Evolutionary conservation across 441 rosid genomes (phyloP), one percentile per base, ranked within the genome.

Genomic region (Adansonia gregorii): DNA sequence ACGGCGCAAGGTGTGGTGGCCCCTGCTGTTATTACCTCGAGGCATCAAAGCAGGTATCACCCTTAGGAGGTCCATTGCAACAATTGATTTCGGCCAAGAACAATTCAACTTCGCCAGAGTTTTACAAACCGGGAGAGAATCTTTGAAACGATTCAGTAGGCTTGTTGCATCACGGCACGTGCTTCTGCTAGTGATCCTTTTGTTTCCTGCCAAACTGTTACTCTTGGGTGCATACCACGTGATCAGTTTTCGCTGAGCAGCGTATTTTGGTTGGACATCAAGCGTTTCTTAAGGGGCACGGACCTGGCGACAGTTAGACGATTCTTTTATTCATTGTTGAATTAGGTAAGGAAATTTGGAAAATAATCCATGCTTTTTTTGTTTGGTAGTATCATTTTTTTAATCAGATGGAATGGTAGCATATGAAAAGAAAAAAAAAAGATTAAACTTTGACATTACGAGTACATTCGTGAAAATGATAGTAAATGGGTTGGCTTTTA

Each of bases 1-100:
- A 48, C 88, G 92, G 1, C 79, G 86, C 81, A 86, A 87, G 85
- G 81, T 87, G 43, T 94, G 97, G 97, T 89, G 95, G 97, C 88
- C 95, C 1, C 78, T 89, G 11, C 49, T 94, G 77, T 75, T 83
- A 59, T 75, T 83, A 59, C 80, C 86, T 2, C 67, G 3, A 0
- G 55, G 85, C 11, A 65, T 76, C 9, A 67, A 49, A 51, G 61
- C 70, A 0, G 78, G 86, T 12, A 80, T 85, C 45, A 12, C 82
- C 19, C 68, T 79, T 27, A 83, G 83, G 52, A 84, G 83, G 79
- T 77, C 81, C 0, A 14, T 75, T 4, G 77, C 76, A 15, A 79
- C 82, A 0, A 51, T 75, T 74, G 61, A 78, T 49, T 17, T 55
- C 7, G 81, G 83, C 51, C 84, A 82, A 52, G 84, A 81, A 78